Conservation (phyloP, 345 rosid genomes). For the Eucalyptus brandiana region DNA sequence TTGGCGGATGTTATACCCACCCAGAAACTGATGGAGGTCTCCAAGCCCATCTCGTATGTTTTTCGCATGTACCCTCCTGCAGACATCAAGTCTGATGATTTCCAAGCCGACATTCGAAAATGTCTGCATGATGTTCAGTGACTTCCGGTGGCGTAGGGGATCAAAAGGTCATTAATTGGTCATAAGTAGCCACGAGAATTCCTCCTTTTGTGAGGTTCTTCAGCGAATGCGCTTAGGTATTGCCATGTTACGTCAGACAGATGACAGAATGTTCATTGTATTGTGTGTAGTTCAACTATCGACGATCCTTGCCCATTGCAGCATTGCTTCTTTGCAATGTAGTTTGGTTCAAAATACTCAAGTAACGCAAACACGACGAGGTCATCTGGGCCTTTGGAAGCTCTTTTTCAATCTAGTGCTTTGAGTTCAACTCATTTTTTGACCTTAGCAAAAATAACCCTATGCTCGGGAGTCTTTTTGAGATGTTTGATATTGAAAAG, state of each 20-base stretch:
- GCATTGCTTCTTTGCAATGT: neutral
- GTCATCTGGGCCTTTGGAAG: neutral
- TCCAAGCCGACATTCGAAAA: conserved; percentile 9
- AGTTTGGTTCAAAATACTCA: neutral
- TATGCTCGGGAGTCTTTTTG: neutral
- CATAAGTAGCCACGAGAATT: neutral
- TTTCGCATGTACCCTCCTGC: conserved; percentile 53
- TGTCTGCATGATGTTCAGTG: conserved; percentile 10
- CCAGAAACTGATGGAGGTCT: conserved; percentile 36
- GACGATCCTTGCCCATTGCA: neutral
- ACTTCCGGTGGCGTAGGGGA: neutral
- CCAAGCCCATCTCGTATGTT: conserved; percentile 60
- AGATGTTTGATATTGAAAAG: neutral
- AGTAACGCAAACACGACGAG: neutral
- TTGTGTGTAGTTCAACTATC: neutral
- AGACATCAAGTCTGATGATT: conserved; percentile 44
- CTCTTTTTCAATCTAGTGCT: neutral
- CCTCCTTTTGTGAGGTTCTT: neutral
- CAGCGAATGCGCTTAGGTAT: neutral
- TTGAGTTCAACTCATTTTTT: neutral
- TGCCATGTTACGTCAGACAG: neutral
- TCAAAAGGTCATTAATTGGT: neutral
- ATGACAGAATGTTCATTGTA: neutral
- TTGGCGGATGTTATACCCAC: conserved; percentile 13
- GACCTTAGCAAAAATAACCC: neutral